Base-by-base conservation (phyloP, 2,329 filamentous ascomycete genomes). In the Sporothrix dimorphospora region DNA sequence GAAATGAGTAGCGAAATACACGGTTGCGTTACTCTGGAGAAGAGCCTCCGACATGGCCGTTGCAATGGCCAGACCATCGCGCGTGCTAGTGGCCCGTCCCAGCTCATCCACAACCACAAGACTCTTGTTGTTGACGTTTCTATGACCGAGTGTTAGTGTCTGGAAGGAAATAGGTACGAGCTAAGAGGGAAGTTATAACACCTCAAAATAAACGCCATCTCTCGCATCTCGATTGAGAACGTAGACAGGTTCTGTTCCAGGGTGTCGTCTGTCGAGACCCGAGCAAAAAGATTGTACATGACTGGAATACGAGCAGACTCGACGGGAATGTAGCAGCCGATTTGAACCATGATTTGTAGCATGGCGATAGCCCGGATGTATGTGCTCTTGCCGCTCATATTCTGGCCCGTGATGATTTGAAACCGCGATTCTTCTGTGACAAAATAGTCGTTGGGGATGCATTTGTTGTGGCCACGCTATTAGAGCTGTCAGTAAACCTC, bases 361-460 rank as follows among this genome's bases (percentile, higher is more conserved):
- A 99, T 83, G 0, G 95, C 93, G 30, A 97, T 85, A 1, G 92
- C 91, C 67, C 94, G 90, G 74, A 98, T 97, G 78, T 98, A 98
- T 0, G 94, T 99, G 75, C 92, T 97, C 80, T 98, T 99, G 0
- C 94, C 96, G 76, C 94, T 97, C 96, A 99, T 99, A 77, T 99
- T 99, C 79, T 93, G 97, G 3, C 96, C 95, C 0, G 95, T 98
- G 74, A 99, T 91, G 74, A 98, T 92, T 75, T 98, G 94, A 77
- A 98, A 97, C 1, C 94, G 89, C 47, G 90, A 90, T 73, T 95
- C 90, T 45, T 91, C 87, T 0, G 91, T 92, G 2, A 93, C 91
- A 77, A 94, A 98, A 38, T 94, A 92, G 77, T 98, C 94, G 75
- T 98, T 98, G 0, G 96, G 92, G 3, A 98, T 85, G 78, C 92